Evolutionary conservation across 1,284 basidiomycete species (phyloP).

Genomic region (Cryptococcus sp.): DNA sequence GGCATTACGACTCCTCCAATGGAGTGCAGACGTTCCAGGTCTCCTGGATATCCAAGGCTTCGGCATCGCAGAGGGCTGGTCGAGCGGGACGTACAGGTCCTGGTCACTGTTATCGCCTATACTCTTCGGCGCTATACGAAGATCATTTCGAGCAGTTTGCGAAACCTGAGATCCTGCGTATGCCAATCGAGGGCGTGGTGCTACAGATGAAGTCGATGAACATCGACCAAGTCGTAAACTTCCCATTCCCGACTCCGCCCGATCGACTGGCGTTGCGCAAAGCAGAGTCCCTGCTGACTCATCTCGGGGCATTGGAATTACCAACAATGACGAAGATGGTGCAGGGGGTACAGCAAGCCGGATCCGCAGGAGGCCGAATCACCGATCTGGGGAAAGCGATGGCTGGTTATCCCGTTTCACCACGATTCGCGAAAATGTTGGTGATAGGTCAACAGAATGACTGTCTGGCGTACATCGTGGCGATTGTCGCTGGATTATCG

Average conservation of each 20-base stretch:
- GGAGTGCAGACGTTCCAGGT: conserved; percentile 73
- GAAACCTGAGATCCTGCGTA: conserved; percentile 88
- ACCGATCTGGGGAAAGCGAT: conserved; percentile 88
- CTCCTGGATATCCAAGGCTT: conserved; percentile 74
- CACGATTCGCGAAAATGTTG: conserved; percentile 92
- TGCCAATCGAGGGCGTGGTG: conserved; percentile 95
- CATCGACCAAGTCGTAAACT: conserved; percentile 93
- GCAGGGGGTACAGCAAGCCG: conserved; percentile 42
- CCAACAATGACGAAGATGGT: conserved; percentile 52
- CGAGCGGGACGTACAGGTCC: conserved; percentile 76
- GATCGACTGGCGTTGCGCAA: conserved; percentile 74
- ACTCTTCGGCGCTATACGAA: conserved; percentile 78
- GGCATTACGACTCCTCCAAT: conserved; percentile 62
- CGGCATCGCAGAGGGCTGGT: conserved; percentile 70
- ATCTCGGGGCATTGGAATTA: conserved; percentile 77
- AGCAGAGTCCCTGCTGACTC: conserved; percentile 77
- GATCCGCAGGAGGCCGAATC: conserved; percentile 63
- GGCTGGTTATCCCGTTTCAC: conserved; percentile 90
- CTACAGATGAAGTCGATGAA: conserved; percentile 99
- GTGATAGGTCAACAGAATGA: conserved; percentile 88
- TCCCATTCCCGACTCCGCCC: conserved; percentile 97
- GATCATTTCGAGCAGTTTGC: conserved; percentile 87
- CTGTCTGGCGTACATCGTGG: conserved; percentile 88
- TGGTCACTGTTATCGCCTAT: conserved; percentile 76
- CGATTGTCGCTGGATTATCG: conserved; percentile 86